Percentiles rank a stretch among this genome's conserved stretches.
phyloP scores from a whole-genome alignment of 2,329 filamentous ascomycete species.

The Cladosporium cucumerinum region DNA sequence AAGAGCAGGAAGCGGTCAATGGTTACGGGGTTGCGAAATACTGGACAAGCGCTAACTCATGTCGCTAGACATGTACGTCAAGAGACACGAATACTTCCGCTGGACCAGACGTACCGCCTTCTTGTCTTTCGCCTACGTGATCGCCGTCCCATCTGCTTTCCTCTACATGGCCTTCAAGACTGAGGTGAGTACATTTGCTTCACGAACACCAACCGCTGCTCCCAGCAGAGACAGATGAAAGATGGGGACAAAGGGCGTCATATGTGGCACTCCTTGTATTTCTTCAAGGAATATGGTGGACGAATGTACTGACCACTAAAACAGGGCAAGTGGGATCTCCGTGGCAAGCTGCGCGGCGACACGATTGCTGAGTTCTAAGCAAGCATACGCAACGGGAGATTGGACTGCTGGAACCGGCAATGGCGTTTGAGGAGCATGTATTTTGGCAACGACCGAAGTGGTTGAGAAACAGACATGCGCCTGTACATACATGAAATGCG shows the following conservation, averaged over 20 bases:
- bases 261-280: not conserved
- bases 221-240: not conserved
- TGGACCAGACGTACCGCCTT: conserved; percentile 83
- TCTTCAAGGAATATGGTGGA: not conserved
- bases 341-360: conserved; percentile 86
- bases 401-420: not conserved
- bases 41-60: conserved; percentile 17
- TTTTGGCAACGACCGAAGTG: not conserved
- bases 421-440: conserved; percentile 7
- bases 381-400: conserved; percentile 26
- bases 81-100: conserved; percentile 91
- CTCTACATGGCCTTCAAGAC: conserved; percentile 72
- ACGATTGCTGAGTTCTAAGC: conserved; percentile 71
- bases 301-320: not conserved
- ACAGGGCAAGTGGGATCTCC: conserved; percentile 81
- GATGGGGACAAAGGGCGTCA: not conserved
- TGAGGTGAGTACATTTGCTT: conserved; percentile 64
- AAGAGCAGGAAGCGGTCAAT: not conserved
- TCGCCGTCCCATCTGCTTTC: conserved; percentile 67
- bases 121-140: conserved; percentile 73
- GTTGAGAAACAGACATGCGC: conserved; percentile 8
- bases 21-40: not conserved
- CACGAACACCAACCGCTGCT: not conserved
- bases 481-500: conserved; percentile 15
- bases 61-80: conserved; percentile 70